Percentiles rank a stretch among this genome's conserved stretches.
Conservation (phyloP, 1,284 basidiomycete genomes). For the Marasmius fiardii region DNA sequence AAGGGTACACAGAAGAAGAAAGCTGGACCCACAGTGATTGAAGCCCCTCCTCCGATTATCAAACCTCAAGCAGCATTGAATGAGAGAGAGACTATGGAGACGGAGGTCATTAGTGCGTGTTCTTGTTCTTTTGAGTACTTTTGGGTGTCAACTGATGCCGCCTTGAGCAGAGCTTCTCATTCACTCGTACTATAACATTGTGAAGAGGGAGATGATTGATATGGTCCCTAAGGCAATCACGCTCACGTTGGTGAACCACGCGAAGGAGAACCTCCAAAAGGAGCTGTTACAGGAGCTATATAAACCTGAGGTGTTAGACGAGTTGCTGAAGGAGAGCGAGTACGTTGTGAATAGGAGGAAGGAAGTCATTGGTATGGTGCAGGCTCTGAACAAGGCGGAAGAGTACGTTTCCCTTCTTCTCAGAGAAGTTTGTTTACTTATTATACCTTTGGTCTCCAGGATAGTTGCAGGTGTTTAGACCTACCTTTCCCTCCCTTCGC, state of each 20-base stretch:
- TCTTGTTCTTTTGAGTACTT: slow-evolving; percentile 18
- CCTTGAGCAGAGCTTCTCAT: slow-evolving; percentile 74
- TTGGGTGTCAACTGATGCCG: slow-evolving; percentile 4
- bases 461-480: slow-evolving; percentile 28
- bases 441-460: slow-evolving; percentile 13
- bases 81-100: slow-evolving; percentile 97
- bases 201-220: slow-evolving; percentile 99
- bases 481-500: background rate
- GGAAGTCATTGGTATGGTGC: slow-evolving; percentile 87
- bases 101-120: slow-evolving; percentile 97
- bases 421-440: background rate
- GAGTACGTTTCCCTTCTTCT: slow-evolving; percentile 52
- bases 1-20: slow-evolving; percentile 68
- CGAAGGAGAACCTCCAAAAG: slow-evolving; percentile 91
- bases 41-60: slow-evolving; percentile 87
- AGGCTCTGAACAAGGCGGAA: slow-evolving; percentile 89
- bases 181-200: slow-evolving; percentile 93
- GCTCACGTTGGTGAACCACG: slow-evolving; percentile 86
- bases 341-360: slow-evolving; percentile 81
- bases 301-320: slow-evolving; percentile 89
- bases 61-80: slow-evolving; percentile 91
- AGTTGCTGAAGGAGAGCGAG: slow-evolving; percentile 90
- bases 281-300: slow-evolving; percentile 89
- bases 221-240: slow-evolving; percentile 99
- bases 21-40: slow-evolving; percentile 72